Conservation (phyloP, 139 green algal species). For the Picochlorum sp. region DNA sequence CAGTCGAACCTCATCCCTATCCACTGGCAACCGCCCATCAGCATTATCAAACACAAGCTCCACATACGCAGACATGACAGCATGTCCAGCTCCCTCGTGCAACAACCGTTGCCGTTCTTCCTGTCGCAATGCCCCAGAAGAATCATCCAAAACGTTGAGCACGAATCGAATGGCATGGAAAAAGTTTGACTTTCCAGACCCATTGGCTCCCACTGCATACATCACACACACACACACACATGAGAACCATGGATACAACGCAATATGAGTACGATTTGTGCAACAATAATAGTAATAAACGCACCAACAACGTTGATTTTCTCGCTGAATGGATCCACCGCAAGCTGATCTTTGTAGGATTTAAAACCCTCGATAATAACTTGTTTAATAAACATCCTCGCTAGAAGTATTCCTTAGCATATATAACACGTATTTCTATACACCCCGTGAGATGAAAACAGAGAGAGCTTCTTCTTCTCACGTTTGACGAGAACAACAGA, state of each 20-base stretch:
- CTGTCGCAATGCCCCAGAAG: not conserved
- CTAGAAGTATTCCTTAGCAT: not conserved
- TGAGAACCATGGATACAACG: not conserved
- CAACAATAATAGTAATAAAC: constrained; percentile 9
- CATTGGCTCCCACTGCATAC: constrained; percentile 89
- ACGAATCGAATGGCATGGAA: constrained; percentile 99
- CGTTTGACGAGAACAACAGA: too few relatives aligned
- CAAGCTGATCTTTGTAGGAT: constrained; percentile 92
- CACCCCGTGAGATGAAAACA: not conserved
- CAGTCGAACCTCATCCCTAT: constrained; percentile 70
- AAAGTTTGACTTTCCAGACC: constrained; percentile 98
- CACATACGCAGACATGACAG: constrained; percentile 81
- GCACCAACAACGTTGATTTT: constrained; percentile 88
- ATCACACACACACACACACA: not conserved
- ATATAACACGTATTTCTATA: too few relatives aligned
- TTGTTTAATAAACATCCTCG: constrained; percentile 62
- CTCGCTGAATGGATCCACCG: constrained; percentile 73
- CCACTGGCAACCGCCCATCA: constrained; percentile 82
- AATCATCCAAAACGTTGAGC: constrained; percentile 71
- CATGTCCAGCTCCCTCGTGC: constrained; percentile 89
- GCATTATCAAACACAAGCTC: constrained; percentile 98
- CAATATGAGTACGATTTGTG: not conserved
- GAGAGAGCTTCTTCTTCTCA: not conserved
- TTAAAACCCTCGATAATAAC: constrained; percentile 97
- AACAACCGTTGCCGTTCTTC: constrained; percentile 83